Evolutionary conservation across 371 early-diverging fungal genomes (phyloP), one percentile per base, ranked within the genome.

Genomic region (Mucor racemosus): DNA sequence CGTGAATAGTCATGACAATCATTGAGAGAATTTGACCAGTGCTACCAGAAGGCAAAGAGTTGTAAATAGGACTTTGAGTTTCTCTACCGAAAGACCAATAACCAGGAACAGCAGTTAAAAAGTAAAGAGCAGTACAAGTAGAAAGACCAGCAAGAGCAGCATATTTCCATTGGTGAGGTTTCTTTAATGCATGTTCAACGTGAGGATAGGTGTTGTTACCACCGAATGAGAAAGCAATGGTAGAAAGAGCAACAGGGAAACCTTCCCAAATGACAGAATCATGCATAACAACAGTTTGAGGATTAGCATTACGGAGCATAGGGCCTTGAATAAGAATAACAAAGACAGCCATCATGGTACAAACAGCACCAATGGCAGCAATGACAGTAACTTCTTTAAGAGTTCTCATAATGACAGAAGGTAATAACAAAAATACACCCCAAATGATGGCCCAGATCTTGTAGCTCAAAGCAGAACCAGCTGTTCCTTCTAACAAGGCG

Each of bases 1-100:
- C 93, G 64, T 94, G 94, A 13, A 89, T 76, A 0, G 93, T 91
- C 72, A 94, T 89, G 70, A 93, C 85, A 58, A 88, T 85, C 60
- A 90, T 86, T 35, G 92, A 83, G 41, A 85, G 71, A 7, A 79
- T 82, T n/a, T 85, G 78, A 31, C 84, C 76, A 26, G 85, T 66
- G 8, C 88, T 65, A 8, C 89, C 91, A 8, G 74, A 65, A 10
- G 88, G 88, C 21, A 95, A 74, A 68, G 84, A 90, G 58, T 82
- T 65, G 64, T 91, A 86, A 41, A 95, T 88, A 31, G 95, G 95
- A 11, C 91, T 90, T 62, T 75, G 64, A 19, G 90, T 88, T 11
- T 58, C 41, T 48, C 85, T 80, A 58, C 95, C 96, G 74, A 89
- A 95, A 31, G 91, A 84, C 42, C 83, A 86, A 64, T 95, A 95